Evolutionary conservation across 257 asterid species (phyloP), one percentile per base, ranked within the genome.

Genomic region (Solanum etuberosum): DNA sequence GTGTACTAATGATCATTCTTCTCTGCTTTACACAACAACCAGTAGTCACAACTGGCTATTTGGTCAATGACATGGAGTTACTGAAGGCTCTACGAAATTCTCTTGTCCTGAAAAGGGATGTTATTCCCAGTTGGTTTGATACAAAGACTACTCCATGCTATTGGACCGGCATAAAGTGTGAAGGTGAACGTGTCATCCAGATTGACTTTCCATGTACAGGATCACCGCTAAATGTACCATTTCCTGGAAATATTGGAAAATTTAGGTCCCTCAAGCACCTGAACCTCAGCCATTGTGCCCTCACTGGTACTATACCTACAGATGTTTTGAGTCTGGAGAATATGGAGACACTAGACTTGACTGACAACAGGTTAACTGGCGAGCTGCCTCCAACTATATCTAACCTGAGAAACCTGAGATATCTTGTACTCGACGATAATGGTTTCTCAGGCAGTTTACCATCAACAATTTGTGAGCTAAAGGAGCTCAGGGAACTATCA

Each of bases 101-200:
- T 54, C 88, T 92, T 38, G 81, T 84, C 43, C 83, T 85, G 18
- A 82, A 68, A 77, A 89, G 61, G 87, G 87, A 90, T 16, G 85
- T 76, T 32, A 51, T 92, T 78, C 93, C 93, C 6, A 89, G 89
- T 81, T 92, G 96, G 97, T 91, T 91, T 32, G 88, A 87, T 88
- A 48, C 90, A 18, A 82, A 88, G 21, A 87, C 85, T 34, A 54
- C 88, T 86, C 94, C 96, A 2, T 95, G 98, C 92, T 91, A 93
- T 71, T 93, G 95, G 96, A 88, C 95, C 2, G 97, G 98, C 42
- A 88, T 94, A 61, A 87, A 80, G 86, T 95, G 98, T 76, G 92
- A 92, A 37, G 91, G 90, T 27, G 68, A 32, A n/a, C 38, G 5
- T 61, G 95, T 94, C 13, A 89, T 31, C n/a, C 77, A 84, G 32